Percentiles rank a stretch among this genome's conserved stretches.
Evolutionary conservation across 768 basidiomycete species (phyloP).

Genomic region (Rhodotorula taiwanensis): DNA sequence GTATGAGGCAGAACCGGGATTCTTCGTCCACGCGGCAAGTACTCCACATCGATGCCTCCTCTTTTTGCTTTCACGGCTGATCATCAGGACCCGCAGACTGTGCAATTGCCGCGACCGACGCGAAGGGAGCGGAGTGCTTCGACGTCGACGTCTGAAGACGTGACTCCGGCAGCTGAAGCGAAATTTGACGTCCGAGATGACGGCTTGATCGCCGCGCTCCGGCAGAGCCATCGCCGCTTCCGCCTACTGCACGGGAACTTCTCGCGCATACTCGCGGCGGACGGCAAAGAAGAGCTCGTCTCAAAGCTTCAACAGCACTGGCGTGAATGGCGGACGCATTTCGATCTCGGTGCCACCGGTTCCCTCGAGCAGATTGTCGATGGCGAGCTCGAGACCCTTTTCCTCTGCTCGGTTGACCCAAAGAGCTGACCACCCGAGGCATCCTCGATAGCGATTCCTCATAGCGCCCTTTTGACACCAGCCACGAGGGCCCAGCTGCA

Average conservation of each 20-base stretch:
- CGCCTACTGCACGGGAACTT: conserved; percentile 8
- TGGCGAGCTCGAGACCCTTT: not conserved
- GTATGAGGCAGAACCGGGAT: conserved; percentile 27
- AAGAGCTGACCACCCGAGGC: not conserved
- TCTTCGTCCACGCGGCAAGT: conserved; percentile 23
- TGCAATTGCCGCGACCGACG: not conserved
- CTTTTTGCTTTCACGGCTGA: not conserved
- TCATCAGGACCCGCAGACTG: conserved; percentile 8
- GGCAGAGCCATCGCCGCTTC: conserved; percentile 6
- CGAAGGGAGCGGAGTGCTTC: conserved; percentile 12
- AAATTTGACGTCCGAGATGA: conserved; percentile 12
- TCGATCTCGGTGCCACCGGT: not conserved
- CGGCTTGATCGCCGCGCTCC: conserved; percentile 7
- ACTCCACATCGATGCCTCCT: not conserved
- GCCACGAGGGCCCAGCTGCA: conserved; percentile 2
- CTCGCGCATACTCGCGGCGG: not conserved
- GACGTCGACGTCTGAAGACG: not conserved
- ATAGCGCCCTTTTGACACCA: conserved; percentile 2
- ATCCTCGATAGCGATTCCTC: not conserved
- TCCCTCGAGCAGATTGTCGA: conserved; percentile 2
- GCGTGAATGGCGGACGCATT: conserved; percentile 7
- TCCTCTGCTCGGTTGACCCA: too few species aligned
- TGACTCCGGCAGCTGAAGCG: not conserved
- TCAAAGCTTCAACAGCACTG: not conserved
- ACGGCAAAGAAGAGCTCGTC: conserved; percentile 1